These are phyloP conservation scores for Candida gorgasii DNA, from an alignment of 805 yeast genomes.

Conservation along the genomic window DNA sequence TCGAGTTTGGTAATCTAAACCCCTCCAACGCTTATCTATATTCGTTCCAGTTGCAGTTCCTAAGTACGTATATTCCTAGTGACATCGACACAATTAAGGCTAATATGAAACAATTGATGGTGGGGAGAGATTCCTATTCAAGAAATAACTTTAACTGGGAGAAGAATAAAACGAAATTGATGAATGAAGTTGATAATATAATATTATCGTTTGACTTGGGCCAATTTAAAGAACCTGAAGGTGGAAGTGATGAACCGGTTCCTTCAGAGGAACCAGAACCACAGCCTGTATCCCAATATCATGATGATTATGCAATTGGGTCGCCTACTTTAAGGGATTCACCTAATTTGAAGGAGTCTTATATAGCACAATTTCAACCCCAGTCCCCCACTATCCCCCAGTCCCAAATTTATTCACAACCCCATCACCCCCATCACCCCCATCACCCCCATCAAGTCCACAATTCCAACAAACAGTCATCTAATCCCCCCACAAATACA, in stretches of 20 bases:
- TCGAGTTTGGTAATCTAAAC: constrained; percentile 16
- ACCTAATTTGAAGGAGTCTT: too few relatives aligned
- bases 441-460: not conserved
- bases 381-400: too few relatives aligned
- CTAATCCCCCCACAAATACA: not conserved
- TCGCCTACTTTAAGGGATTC: too few relatives aligned
- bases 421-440: too few relatives aligned
- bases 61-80: constrained; percentile 12
- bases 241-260: not conserved
- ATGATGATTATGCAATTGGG: too few relatives aligned
- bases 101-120: constrained; percentile 10
- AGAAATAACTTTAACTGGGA: constrained; percentile 17
- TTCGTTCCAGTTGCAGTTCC: constrained; percentile 15
- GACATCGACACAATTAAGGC: constrained; percentile 9
- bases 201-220: constrained; percentile 13
- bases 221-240: constrained; percentile 7
- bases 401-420: too few relatives aligned
- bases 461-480: not conserved
- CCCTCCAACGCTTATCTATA: constrained; percentile 13
- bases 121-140: constrained; percentile 8
- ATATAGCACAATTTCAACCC: too few relatives aligned
- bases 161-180: constrained; percentile 12
- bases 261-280: not conserved
- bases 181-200: constrained; percentile 20
- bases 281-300: not conserved